Evolutionary conservation across 1,139 yeast species (phyloP), one percentile per base, ranked within the genome.

Genomic region (Schizosaccharomyces versatilis): DNA sequence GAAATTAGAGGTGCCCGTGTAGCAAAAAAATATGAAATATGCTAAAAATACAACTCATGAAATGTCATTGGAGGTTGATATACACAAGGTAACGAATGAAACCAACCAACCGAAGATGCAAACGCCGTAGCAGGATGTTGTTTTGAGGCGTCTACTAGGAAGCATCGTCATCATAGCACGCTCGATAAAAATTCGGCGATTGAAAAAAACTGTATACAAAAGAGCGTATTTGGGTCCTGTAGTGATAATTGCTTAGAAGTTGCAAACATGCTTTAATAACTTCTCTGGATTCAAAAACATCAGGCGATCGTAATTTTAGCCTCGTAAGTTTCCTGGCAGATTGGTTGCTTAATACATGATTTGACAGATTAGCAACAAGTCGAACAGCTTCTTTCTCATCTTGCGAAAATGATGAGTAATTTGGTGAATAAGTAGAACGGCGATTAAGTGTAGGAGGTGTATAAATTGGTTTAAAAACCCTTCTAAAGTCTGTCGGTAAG

Each of bases 341-440:
- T 54, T 77, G 77, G 54, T 79, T 75, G 54, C 85, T 78, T 36
- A 73, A 65, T 42, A 81, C 75, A 59, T 77, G 81, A 57, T 79
- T 78, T 57, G 81, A 72, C 53, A 83, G 73, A 39, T 82, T 78
- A 54, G 82, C 41, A 15, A 57, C 36, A 19, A 78, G 72, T 47
- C 73, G 72, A 39, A 81, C 68, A 19, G 84, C 70, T 54, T 71
- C 72, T 38, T 76, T 71, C 58, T 72, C 68, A 1, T 75, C 67
- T 36, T 69, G 69, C 57, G 72, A 74, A 36, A 68, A 24, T 7
- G 36, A 40, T 24, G 32, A 24, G 5, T 24, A 24, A 24, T 24
- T 24, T 24, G 32, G 32, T 5, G 32, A 24, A 24, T 24, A 24
- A 24, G 32, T 5, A 24, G 32, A 24, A 24, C 32, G 5, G 32